Base-by-base conservation (phyloP, 148 eudicot species). In the Fagopyrum homotropicum region DNA sequence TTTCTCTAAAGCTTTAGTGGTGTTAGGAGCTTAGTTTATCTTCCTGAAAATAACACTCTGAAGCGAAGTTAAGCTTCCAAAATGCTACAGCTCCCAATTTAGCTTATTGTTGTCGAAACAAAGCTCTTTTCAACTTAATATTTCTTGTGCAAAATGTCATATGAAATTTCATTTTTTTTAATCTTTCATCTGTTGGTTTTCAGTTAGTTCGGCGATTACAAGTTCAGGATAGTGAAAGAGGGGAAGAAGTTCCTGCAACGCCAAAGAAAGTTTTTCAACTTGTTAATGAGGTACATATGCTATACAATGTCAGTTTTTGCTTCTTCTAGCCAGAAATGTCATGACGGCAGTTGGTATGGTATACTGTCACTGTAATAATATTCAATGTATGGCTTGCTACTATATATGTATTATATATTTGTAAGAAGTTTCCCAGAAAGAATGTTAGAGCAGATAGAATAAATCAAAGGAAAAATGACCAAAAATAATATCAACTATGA, bases 221-320 rank as follows among this genome's bases (percentile, higher is more conserved):
- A 81, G 83, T 85, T 82, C 98, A 90, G 80, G 97, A 96, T 82
- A 97, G 94, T 83, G 98, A 85, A 51, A 89, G 75, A 75, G 94
- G 99, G 49, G 93, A 89, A 84, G 93, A 96, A 83, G 84, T 86
- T 44, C 92, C 93, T 74, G 97, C 95, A 59, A 92, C 98, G 17
- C 99, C 99, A 17, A 92, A 85, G 83, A 89, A 88, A 79, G 85
- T 96, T 59, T 96, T 96, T 81, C 97, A 88, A 86, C 86, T 96
- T 55, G 81, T 89, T 76, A 92, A 86, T 86, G 85, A 90, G 94
- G 99, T 89, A 84, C 52, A 50, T 72, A 51, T 73, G 15, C 69
- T 44, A 75, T 44, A 75, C 35, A 6, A 61, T 35, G 47, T 22
- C 30, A 47, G 40, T 7, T 35, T 66, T 40, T 66, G 46, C 71